A percentile compares a stretch with the other conserved stretches of the same genome.
These are phyloP conservation scores for Dactylellina cionopaga DNA, from an alignment of 2,329 filamentous ascomycete genomes.

Conservation along the genomic window DNA sequence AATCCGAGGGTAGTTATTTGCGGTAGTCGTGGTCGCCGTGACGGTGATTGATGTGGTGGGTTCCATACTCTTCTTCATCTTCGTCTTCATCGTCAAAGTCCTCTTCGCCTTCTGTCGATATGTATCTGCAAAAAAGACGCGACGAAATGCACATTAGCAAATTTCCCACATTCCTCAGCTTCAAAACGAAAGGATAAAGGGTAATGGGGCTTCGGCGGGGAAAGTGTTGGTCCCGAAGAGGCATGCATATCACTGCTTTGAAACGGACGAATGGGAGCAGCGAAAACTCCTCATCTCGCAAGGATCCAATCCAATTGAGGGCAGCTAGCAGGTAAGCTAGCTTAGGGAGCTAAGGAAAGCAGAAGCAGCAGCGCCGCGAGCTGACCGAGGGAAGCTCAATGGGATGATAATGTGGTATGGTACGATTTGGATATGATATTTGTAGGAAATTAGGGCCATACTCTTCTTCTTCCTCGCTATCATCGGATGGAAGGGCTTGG, in stretches of 20 bases:
- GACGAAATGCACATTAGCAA: background rate
- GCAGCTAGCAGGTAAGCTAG: background rate
- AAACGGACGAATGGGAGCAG: conserved; percentile 39
- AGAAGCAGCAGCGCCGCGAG: no score
- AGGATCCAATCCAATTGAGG: conserved; percentile 32
- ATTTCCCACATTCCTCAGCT: conserved; percentile 16
- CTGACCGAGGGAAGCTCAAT: no score
- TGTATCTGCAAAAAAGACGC: conserved; percentile 13
- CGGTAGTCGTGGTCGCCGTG: background rate
- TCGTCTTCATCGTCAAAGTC: conserved; percentile 42
- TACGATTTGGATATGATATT: no score
- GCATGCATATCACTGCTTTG: no score
- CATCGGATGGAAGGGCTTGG: conserved; percentile 55
- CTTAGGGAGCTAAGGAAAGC: background rate
- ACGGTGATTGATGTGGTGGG: no score
- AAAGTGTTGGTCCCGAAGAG: no score
- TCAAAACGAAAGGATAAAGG: no score
- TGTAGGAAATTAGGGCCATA: no score
- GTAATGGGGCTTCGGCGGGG: no score
- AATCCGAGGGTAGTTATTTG: conserved; percentile 3
- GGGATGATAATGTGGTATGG: conserved; percentile 3
- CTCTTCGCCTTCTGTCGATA: conserved; percentile 41
- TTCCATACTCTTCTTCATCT: conserved; percentile 44
- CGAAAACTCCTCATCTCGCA: conserved; percentile 38
- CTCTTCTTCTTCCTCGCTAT: conserved; percentile 56